A percentile compares a stretch with the other conserved stretches of the same genome.
These are phyloP conservation scores for Dothistroma pini DNA, from an alignment of 2,329 filamentous ascomycete genomes.

Conservation along the genomic window DNA sequence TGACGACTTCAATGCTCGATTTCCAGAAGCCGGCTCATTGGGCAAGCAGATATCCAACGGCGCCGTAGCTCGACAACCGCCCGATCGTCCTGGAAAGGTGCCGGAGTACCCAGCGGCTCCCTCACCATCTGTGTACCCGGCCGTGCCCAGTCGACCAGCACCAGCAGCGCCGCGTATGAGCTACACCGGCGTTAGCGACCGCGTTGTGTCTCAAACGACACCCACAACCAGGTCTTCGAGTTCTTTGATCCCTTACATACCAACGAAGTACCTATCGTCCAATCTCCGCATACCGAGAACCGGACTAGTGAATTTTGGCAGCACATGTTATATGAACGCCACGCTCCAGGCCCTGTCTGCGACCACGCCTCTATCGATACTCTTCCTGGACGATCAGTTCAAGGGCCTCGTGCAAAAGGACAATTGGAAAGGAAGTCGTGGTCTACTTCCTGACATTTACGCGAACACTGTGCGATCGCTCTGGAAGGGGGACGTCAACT, in stretches of 20 bases:
- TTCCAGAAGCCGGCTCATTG: constrained; percentile 64
- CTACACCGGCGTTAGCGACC: constrained; percentile 76
- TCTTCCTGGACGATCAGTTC: constrained; percentile 63
- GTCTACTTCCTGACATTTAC: constrained; percentile 59
- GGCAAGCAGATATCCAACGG: constrained; percentile 53
- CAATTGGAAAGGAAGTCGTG: constrained; percentile 64
- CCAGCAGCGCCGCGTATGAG: constrained; percentile 59
- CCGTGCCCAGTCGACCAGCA: constrained; percentile 57
- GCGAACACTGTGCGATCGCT: constrained; percentile 59
- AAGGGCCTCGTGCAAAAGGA: constrained; percentile 55
- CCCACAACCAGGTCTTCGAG: constrained; percentile 34
- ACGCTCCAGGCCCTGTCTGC: constrained; percentile 78
- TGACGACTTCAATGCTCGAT: constrained; percentile 80
- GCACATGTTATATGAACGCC: constrained; percentile 92
- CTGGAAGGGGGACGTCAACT: constrained; percentile 56
- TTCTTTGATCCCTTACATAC: constrained; percentile 44
- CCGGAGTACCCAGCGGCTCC: constrained; percentile 33
- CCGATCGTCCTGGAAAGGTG: constrained; percentile 28
- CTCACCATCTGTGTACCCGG: constrained; percentile 28
- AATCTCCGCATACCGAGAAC: constrained; percentile 56
- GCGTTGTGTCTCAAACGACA: constrained; percentile 37
- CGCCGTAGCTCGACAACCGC: constrained; percentile 32
- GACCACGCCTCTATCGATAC: constrained; percentile 59
- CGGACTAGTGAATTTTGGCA: constrained; percentile 74
- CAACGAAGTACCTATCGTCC: constrained; percentile 42